These are phyloP conservation scores for Podospora tetraspora DNA, from an alignment of 495 filamentous ascomycete species.

Conservation along the genomic window DNA sequence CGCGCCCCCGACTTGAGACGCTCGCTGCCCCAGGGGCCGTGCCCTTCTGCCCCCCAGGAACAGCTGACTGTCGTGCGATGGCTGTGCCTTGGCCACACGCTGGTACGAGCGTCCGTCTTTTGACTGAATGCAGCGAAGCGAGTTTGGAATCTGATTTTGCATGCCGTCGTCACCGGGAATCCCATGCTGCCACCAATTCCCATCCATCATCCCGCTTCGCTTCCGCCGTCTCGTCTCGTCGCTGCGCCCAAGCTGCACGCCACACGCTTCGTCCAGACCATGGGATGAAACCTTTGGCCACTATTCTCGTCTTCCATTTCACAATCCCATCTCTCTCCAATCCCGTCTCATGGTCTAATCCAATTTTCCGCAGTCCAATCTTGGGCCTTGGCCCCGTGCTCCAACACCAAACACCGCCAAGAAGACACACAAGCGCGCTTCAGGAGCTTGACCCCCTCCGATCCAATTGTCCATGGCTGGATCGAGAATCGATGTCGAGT, in stretches of 20 bases:
- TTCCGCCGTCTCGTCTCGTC: not conserved
- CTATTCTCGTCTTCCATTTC: not conserved
- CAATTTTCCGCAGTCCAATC: not conserved
- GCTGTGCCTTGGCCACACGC: not conserved
- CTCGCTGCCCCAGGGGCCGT: slow-evolving; percentile 10
- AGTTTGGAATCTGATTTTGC: not conserved
- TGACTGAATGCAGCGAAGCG: not conserved
- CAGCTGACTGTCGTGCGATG: not conserved
- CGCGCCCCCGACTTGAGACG: slow-evolving; percentile 28
- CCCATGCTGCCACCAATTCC: not conserved
- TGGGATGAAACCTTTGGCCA: not conserved
- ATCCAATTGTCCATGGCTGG: not conserved
- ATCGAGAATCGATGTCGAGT: not conserved
- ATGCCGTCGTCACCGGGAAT: not conserved
- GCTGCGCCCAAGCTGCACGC: not conserved
- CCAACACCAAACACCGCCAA: not conserved
- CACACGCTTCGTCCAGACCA: not conserved
- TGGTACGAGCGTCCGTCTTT: not conserved
- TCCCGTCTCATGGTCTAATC: not conserved
- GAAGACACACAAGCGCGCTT: not conserved
- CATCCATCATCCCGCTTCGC: not conserved
- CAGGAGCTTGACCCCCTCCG: not conserved
- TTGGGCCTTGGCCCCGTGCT: not conserved
- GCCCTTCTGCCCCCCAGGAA: not conserved
- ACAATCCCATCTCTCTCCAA: not conserved